A percentile compares a stretch with the other conserved stretches of the same genome.
phyloP scores from a whole-genome alignment of 805 yeast genomes.

The Danielia reshetovae region DNA sequence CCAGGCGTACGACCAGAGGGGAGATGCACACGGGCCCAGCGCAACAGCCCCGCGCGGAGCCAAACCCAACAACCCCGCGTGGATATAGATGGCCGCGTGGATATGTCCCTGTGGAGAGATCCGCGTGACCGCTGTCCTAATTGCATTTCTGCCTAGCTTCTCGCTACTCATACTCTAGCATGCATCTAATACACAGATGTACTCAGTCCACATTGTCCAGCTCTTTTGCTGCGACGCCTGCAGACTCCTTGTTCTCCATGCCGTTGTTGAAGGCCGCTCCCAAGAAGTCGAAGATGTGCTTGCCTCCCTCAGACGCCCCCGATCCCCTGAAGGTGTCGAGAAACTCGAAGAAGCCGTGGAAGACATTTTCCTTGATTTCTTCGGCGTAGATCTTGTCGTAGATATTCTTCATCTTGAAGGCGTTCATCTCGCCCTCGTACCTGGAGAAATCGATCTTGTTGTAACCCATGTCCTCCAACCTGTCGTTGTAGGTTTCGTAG shows the following conservation, averaged over 20 bases:
- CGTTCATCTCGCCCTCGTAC: slow-evolving; percentile 69
- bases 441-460: slow-evolving; percentile 65
- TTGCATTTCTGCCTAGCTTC: not conserved
- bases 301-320: slow-evolving; percentile 28
- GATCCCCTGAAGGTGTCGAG: slow-evolving; percentile 68
- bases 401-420: slow-evolving; percentile 80
- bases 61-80: slow-evolving; percentile 12
- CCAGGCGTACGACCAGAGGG: slow-evolving; percentile 7
- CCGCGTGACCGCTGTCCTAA: not conserved
- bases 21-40: not conserved
- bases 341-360: slow-evolving; percentile 86
- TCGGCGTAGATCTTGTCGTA: slow-evolving; percentile 91
- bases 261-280: slow-evolving; percentile 37
- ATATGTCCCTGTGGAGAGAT: too few relatives aligned
- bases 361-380: slow-evolving; percentile 82
- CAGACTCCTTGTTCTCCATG: slow-evolving; percentile 13
- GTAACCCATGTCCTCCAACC: slow-evolving; percentile 71
- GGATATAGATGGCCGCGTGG: slow-evolving; percentile 16
- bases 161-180: not conserved
- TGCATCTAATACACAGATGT: not conserved
- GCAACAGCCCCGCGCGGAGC: slow-evolving; percentile 4
- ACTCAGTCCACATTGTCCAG: slow-evolving; percentile 7
- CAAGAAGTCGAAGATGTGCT: slow-evolving; percentile 57
- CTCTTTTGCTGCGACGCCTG: slow-evolving; percentile 3
- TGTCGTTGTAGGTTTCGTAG: slow-evolving; percentile 76